phyloP scores from a whole-genome alignment of 768 basidiomycete species.

The Suillus weaverae region DNA sequence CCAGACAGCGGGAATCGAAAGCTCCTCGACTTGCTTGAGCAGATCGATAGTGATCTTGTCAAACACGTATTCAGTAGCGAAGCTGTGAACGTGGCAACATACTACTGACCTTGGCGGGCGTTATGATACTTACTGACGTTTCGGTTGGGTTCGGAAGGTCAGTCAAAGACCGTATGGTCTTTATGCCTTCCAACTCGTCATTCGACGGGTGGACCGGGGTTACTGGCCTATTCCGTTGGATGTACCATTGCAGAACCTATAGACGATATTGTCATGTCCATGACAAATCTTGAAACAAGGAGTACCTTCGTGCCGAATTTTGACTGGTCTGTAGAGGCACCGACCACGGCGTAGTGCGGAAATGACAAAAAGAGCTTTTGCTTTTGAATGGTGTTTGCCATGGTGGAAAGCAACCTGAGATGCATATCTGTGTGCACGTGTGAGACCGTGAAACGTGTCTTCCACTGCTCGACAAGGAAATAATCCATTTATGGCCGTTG shows the following conservation, averaged over 20 bases:
- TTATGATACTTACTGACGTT: slow-evolving; percentile 79
- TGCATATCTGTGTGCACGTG: neutral
- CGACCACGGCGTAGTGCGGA: slow-evolving; percentile 73
- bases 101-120: slow-evolving; percentile 61
- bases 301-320: slow-evolving; percentile 78
- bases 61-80: neutral
- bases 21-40: slow-evolving; percentile 65
- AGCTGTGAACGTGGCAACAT: neutral
- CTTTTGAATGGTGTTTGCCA: slow-evolving; percentile 41
- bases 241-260: slow-evolving; percentile 80
- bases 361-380: slow-evolving; percentile 58
- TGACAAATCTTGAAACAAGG: neutral
- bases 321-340: slow-evolving; percentile 74
- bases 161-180: slow-evolving; percentile 53
- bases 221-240: slow-evolving; percentile 54
- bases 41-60: slow-evolving; percentile 67
- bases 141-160: slow-evolving; percentile 59
- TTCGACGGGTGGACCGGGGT: slow-evolving; percentile 80
- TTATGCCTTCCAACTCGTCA: slow-evolving; percentile 63
- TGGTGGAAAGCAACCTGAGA: slow-evolving; percentile 14
- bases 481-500: neutral
- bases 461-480: neutral
- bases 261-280: neutral
- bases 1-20: slow-evolving; percentile 80
- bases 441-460: neutral